Evolutionary conservation across 2,329 filamentous ascomycete genomes (phyloP).

Genomic region (Talaromyces sp.): DNA sequence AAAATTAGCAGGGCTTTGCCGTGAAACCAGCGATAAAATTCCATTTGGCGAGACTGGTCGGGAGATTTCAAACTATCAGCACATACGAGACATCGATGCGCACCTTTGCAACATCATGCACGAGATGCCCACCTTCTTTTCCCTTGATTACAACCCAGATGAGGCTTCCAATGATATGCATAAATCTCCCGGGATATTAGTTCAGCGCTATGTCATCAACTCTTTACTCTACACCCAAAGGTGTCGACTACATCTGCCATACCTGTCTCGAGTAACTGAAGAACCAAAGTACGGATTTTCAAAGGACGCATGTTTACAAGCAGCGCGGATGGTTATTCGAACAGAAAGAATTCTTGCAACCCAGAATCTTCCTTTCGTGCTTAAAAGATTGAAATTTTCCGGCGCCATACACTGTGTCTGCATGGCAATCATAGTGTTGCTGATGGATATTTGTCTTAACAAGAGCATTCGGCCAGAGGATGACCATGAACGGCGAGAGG

Average conservation of each 20-base stretch:
- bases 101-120: constrained; percentile 35
- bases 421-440: constrained; percentile 42
- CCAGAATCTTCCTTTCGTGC: constrained; percentile 22
- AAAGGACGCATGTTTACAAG: constrained; percentile 38
- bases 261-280: constrained; percentile 31
- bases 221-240: constrained; percentile 39
- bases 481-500: constrained; percentile 29
- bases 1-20: constrained; percentile 39
- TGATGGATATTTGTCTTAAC: constrained; percentile 43
- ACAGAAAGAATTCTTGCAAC: constrained; percentile 24
- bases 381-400: constrained; percentile 29
- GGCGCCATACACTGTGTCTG: constrained; percentile 39
- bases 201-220: constrained; percentile 40
- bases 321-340: constrained; percentile 36
- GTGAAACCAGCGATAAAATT: constrained; percentile 39
- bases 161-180: constrained; percentile 11
- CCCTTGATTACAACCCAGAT: constrained; percentile 16
- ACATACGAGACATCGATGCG: constrained; percentile 37
- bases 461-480: constrained; percentile 26
- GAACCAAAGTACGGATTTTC: constrained; percentile 37
- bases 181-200: constrained; percentile 21
- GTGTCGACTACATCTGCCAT: constrained; percentile 44
- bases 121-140: constrained; percentile 39
- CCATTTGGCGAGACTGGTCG: constrained; percentile 25
- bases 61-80: constrained; percentile 27